Conservation (phyloP, 148 eudicot species). For the Fagopyrum tataricum region DNA sequence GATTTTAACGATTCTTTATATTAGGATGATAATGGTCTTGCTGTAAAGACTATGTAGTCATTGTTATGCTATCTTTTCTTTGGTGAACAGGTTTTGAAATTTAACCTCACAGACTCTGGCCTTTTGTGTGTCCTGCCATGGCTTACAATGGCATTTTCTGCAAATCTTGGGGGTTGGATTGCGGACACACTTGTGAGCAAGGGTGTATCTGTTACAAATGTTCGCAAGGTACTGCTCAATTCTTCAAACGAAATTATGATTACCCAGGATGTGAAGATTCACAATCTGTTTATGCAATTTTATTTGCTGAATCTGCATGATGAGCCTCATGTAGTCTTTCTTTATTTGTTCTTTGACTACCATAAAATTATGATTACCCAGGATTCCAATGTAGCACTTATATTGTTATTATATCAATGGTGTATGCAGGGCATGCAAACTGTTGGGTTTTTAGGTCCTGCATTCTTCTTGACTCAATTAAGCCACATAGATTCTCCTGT, state of each 20-base stretch:
- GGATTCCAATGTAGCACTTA: not conserved
- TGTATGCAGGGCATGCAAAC: conserved; percentile 78
- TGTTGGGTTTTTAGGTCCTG: conserved; percentile 98
- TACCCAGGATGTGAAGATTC: no score
- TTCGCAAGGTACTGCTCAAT: conserved; percentile 65
- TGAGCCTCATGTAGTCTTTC: not conserved
- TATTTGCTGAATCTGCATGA: not conserved
- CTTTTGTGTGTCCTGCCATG: conserved; percentile 78
- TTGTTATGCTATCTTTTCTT: not conserved
- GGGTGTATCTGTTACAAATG: conserved; percentile 73
- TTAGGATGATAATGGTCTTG: not conserved
- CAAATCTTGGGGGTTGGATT: conserved; percentile 94
- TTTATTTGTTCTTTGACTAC: not conserved
- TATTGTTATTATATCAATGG: not conserved
- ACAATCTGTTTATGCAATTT: not conserved
- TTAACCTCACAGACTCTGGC: conserved; percentile 82
- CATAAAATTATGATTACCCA: not conserved
- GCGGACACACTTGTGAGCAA: conserved; percentile 88
- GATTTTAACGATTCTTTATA: not conserved
- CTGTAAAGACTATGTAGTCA: not conserved
- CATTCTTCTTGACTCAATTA: conserved; percentile 85
- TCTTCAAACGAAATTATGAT: not conserved
- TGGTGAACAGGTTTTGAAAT: conserved; percentile 66
- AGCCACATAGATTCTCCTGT: conserved; percentile 88
- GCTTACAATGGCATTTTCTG: conserved; percentile 96